Base-by-base conservation (phyloP, 306 rosid genomes). In the Trichosanthes cucumerina region DNA sequence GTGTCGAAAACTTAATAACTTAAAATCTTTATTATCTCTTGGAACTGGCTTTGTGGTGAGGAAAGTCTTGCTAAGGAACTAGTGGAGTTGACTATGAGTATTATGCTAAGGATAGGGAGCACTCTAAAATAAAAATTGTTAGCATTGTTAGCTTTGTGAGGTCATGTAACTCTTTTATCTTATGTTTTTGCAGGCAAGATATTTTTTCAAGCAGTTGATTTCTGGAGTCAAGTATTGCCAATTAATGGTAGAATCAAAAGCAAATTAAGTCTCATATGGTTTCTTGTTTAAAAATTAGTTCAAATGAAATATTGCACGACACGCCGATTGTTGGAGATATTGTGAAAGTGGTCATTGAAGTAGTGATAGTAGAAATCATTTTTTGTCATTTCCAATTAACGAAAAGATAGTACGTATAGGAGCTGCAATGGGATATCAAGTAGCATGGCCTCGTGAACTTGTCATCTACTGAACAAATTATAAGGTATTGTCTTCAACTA, bases 191-290 rank as follows among this genome's bases (percentile, higher is more conserved):
- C 77, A 71, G 77, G 77, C 77, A 6, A 46, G 77, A 15, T 72
- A 47, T 26, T 72, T 72, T 59, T 72, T 72, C 77, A 58, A 72
- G 59, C 77, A 72, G 58, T 24, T 72, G 59, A 72, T 72, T 72
- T 46, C 43, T 72, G 77, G 77, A 41, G 77, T 72, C 43, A 47
- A 47, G 15, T 72, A 46, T 46, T 72, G 77, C 15, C 77, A 72
- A 46, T 72, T 59, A 47, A 72, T 72, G 77, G 77, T 72, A 72
- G 34, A 47, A 47, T 47, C 3, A 72, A 47, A 23, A 13, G 33
- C 58, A 47, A 24, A 49, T 15, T 72, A 24, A 70, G 26, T 14
- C 21, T 47, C 14, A 1, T 47, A 14, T 72, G 34, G 59, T 72
- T 72, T 72, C 59, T 72, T 72, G 43, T 47, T 46, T 26, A 26